Base-by-base conservation (phyloP, 129 eudicot genomes). In the Mikania micrantha region DNA sequence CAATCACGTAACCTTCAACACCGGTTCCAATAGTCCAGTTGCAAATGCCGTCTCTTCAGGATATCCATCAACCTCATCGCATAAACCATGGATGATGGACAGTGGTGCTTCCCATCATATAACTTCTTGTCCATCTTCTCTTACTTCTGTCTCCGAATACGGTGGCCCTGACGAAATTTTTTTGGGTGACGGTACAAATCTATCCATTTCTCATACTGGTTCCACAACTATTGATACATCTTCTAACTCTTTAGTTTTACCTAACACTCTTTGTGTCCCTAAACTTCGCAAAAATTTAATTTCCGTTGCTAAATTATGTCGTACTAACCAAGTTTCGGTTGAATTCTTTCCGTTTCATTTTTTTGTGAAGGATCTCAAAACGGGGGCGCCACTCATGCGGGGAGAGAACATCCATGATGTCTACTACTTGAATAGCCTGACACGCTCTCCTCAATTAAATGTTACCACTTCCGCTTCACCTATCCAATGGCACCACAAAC, bases 61-160 rank as follows among this genome's bases (percentile, higher is more conserved):
- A n/a, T n/a, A n/a, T n/a, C n/a, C n/a, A n/a, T n/a, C n/a, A n/a
- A n/a, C n/a, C n/a, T n/a, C n/a, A n/a, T n/a, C n/a, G n/a, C n/a
- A n/a, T n/a, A n/a, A n/a, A n/a, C n/a, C n/a, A n/a, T 64, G 56
- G 70, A 45, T 41, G 36, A 15, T 41, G 32, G 2, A 28, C 32
- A 2, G 32, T 62, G 63, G 53, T 73, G 77, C 63, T 73, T 73
- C 77, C 32, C 32, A 28, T 4, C 32, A 28, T 28, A 4, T 28
- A 28, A 40, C 47, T 1, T 11, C 49, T 1, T 20, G 45, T 36
- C 48, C 45, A 3, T 11, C 27, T 3, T 16, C 25, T 7, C 49
- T 62, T 4, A 17, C 49, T 1, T 22, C 28, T 17, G 31, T 35
- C 19, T 19, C 48, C 8, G 49, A 40, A 3, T 62, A 35, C 15